phyloP scores from a whole-genome alignment of 1,139 yeast species.

The Taphrina deformans region DNA sequence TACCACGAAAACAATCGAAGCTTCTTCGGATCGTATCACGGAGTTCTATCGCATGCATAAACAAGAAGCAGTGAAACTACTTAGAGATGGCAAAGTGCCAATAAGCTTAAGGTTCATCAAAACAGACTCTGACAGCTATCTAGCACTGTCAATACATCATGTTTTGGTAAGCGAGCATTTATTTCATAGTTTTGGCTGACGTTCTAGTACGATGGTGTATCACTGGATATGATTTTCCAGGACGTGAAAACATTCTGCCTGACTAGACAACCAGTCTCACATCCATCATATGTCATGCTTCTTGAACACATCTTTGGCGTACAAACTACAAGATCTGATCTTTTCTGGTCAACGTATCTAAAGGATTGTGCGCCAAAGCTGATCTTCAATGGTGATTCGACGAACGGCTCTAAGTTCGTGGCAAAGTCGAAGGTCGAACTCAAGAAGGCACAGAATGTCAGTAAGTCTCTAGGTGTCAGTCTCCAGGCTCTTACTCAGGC shows the following conservation, averaged over 20 bases:
- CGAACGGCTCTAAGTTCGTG: background rate
- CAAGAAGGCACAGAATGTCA: background rate
- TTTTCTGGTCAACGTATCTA: background rate
- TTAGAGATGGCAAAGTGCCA: background rate
- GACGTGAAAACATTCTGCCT: background rate
- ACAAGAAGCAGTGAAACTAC: background rate
- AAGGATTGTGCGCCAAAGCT: slow-evolving; percentile 3
- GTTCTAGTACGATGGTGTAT: slow-evolving; percentile 12
- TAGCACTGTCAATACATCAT: slow-evolving; percentile 39
- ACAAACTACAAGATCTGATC: slow-evolving; percentile 3
- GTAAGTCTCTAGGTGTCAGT: slow-evolving; percentile 35
- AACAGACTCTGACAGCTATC: slow-evolving; percentile 14
- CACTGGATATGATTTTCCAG: slow-evolving; percentile 3
- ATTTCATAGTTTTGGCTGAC: background rate
- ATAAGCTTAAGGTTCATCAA: background rate
- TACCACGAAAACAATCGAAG: background rate
- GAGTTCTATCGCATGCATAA: background rate
- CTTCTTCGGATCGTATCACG: background rate
- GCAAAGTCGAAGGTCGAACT: slow-evolving; percentile 5
- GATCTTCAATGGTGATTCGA: background rate
- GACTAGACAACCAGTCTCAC: background rate
- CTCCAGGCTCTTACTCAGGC: slow-evolving; percentile 39
- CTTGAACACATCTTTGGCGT: slow-evolving; percentile 7
- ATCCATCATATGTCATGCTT: slow-evolving; percentile 14
- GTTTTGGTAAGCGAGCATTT: slow-evolving; percentile 28